Evolutionary conservation across 495 filamentous ascomycete species (phyloP), one percentile per base, ranked within the genome.

Genomic region (Penicillium bovifimosum): DNA sequence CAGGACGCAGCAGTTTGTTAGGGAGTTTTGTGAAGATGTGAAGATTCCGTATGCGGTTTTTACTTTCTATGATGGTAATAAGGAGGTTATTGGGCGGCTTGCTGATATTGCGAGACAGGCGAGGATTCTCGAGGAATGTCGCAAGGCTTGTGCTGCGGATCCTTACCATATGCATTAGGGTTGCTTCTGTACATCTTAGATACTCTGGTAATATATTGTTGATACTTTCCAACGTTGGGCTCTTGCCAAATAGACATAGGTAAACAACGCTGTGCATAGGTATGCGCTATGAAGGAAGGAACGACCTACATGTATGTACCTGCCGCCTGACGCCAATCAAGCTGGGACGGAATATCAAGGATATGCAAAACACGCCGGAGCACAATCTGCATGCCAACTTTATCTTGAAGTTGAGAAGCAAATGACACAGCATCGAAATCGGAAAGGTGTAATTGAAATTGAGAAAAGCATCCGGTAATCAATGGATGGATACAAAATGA

Each of bases 41-140:
- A 85, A 80, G 31, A 88, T 96, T 45, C 90, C 91, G 4, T 96
- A 96, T 71, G 86, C 90, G 7, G 70, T 92, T 28, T 93, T 88
- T 64, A 90, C 90, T 3, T 96, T 96, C 66, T 83, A 86, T 47
- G 83, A 91, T 43, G 89, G 90, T 10, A 95, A 92, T 54, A 86
- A 81, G 62, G 78, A 86, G 60, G 88, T 96, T n/a, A 83, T 96
- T 62, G 80, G 87, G 9, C 74, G 79, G 34, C 70, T 96, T 41
- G 86, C 76, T 1, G 88, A 96, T 57, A 82, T 96, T 32, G 82
- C 82, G n/a, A 82, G 83, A 56, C 91, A 95, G 63, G 90, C 87
- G 18, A 76, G 79, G 28, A 88, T 96, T 36, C 58, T 96, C 49
- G 83, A 86, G 7, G 86, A 89, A 65, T 95, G 90, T 63, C 86